Evolutionary conservation across 352 stramenopile genomes (phyloP).

Genomic region (Phytophthora uliginosa): DNA sequence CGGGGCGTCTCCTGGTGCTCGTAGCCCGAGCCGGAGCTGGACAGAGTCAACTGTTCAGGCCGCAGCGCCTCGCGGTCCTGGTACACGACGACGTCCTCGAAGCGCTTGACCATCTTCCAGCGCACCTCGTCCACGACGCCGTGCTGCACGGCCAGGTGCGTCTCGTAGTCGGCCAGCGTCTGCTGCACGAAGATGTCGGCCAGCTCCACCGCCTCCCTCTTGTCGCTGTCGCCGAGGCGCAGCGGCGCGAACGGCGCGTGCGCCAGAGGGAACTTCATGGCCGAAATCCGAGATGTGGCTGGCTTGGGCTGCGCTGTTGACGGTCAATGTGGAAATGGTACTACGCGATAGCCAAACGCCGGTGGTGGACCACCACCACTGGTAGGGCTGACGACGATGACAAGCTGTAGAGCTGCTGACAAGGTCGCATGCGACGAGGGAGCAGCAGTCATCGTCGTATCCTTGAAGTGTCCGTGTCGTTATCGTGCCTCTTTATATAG

Average conservation of each 20-base stretch:
- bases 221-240: conserved; percentile 30
- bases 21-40: conserved; percentile 13
- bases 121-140: conserved; percentile 37
- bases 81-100: conserved; percentile 46
- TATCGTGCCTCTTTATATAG: not conserved
- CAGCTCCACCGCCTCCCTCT: conserved; percentile 32
- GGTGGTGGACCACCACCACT: not conserved
- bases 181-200: conserved; percentile 47
- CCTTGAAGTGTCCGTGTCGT: not conserved
- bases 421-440: conserved; percentile 28
- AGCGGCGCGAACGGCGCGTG: conserved; percentile 46
- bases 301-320: conserved; percentile 12
- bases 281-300: not conserved
- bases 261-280: conserved; percentile 42
- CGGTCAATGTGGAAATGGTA: conserved; percentile 21
- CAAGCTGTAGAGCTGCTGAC: conserved; percentile 18
- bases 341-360: not conserved
- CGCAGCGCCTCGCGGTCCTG: conserved; percentile 33
- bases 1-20: conserved; percentile 17
- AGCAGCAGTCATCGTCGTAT: conserved; percentile 25
- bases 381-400: conserved; percentile 24
- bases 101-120: conserved; percentile 53
- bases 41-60: conserved; percentile 10
- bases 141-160: conserved; percentile 25
- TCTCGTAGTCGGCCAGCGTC: conserved; percentile 45